Percentiles rank a stretch among this genome's conserved stretches.
Conservation (phyloP, 1,284 basidiomycete genomes). For the Trametes sp. region DNA sequence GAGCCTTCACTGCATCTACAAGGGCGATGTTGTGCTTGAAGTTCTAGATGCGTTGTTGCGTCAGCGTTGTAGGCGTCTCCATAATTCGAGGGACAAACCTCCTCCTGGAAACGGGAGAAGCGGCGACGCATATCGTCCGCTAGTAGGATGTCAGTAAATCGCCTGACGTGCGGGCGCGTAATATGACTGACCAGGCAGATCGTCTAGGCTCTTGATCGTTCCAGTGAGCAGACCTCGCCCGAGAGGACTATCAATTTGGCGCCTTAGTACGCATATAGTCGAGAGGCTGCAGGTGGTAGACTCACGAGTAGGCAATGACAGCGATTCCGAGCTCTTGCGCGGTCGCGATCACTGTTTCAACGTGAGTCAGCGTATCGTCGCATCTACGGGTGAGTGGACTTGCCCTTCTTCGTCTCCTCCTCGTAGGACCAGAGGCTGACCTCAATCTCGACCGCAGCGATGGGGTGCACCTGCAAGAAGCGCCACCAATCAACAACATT, state of each 20-base stretch:
- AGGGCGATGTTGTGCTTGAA: constrained; percentile 64
- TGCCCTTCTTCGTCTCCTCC: constrained; percentile 51
- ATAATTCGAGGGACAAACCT: constrained; percentile 31
- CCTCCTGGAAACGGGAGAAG: constrained; percentile 46
- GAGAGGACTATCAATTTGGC: constrained; percentile 48
- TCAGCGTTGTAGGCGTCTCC: not conserved
- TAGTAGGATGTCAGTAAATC: not conserved
- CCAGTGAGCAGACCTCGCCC: constrained; percentile 66
- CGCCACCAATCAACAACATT: too few species aligned
- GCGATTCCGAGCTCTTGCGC: constrained; percentile 55
- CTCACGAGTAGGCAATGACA: constrained; percentile 59
- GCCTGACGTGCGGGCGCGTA: not conserved
- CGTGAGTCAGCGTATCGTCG: not conserved
- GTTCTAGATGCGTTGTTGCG: constrained; percentile 40
- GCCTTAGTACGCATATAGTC: not conserved
- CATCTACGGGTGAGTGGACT: too few species aligned
- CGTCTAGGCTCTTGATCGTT: constrained; percentile 51
- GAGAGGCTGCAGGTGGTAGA: not conserved
- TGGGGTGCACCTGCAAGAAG: constrained; percentile 48
- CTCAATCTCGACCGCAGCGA: constrained; percentile 60
- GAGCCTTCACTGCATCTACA: constrained; percentile 52
- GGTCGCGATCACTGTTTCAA: constrained; percentile 43
- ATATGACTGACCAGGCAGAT: constrained; percentile 45
- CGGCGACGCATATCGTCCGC: constrained; percentile 46
- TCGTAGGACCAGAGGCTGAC: constrained; percentile 59